Base-by-base conservation (phyloP, 2,329 filamentous ascomycete species). In the Nemania serpens region DNA sequence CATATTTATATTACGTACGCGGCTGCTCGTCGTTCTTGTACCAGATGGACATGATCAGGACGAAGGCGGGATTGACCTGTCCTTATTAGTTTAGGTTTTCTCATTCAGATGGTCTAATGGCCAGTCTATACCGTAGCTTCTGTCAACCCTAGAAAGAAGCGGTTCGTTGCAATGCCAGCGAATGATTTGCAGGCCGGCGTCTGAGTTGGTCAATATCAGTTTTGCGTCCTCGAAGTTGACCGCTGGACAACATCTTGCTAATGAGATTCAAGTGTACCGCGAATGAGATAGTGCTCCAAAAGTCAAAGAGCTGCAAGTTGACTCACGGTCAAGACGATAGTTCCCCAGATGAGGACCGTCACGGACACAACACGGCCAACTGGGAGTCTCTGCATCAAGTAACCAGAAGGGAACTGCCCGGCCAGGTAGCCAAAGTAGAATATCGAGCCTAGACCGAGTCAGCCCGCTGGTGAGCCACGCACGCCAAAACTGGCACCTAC, bases 91-190 rank as follows among this genome's bases (percentile, higher is more conserved):
- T 34, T 15, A 3, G 18, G n/a, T 15, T 10, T n/a, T 17, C 20
- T 17, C 1, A 11, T 18, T 25, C 7, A 2, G 25, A 29, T 29
- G 25, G 6, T 39, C 5, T 13, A 15, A 20, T n/a, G 13, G 25
- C 11, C 7, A 7, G 1, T 46, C 29, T 48, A n/a, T 66, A 66
- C 76, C 55, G 81, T 82, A 0, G 84, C 82, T 71, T 87, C 85
- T 2, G 82, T 80, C 3, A 83, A 78, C 33, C 84, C 85, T 2
- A 83, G 79, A 5, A 88, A 75, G 25, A 83, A 83, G 45, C 85
- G 80, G 45, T 87, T 78, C 3, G 79, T 78, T n/a, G 82, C 82
- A 13, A 88, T 77, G 0, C 81, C 81, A 2, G 75, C 74, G 64
- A 86, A 87, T 61, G 81, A 83, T 46, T 78, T 79, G 66, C 81